Conservation (phyloP, 768 basidiomycete genomes). For the Hygrocybe punicea region DNA sequence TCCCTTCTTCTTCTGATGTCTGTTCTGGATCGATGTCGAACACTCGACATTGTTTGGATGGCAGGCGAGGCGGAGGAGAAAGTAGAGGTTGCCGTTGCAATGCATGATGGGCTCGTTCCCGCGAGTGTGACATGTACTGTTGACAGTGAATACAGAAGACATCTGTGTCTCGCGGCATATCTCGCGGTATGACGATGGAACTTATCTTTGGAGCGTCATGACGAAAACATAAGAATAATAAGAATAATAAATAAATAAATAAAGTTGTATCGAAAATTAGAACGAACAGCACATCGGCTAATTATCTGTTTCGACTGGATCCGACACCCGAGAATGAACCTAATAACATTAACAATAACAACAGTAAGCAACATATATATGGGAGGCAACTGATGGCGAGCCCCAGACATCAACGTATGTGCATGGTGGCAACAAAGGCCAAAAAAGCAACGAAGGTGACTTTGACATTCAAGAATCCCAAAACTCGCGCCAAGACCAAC, state of each 20-base stretch:
- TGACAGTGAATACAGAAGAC: conserved; percentile 3
- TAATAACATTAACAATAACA: no score
- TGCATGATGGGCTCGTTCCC: not conserved
- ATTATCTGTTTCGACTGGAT: no score
- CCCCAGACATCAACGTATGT: no score
- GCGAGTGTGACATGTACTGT: not conserved
- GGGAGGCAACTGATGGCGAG: no score
- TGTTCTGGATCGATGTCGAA: not conserved
- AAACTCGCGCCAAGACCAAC: not conserved
- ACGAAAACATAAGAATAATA: no score
- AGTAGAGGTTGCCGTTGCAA: not conserved
- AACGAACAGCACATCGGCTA: no score
- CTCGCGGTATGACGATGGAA: not conserved
- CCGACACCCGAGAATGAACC: no score
- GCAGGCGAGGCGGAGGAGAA: not conserved
- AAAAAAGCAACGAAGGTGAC: not conserved
- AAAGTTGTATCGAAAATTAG: no score
- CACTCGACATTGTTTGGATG: not conserved
- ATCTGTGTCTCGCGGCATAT: not conserved
- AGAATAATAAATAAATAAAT: no score
- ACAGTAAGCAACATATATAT: no score
- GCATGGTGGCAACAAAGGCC: not conserved
- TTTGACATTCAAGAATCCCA: not conserved
- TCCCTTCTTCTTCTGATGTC: not conserved
- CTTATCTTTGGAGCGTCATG: not conserved